Base-by-base conservation (phyloP, 495 filamentous ascomycete genomes). In the Thozetella sp. region DNA sequence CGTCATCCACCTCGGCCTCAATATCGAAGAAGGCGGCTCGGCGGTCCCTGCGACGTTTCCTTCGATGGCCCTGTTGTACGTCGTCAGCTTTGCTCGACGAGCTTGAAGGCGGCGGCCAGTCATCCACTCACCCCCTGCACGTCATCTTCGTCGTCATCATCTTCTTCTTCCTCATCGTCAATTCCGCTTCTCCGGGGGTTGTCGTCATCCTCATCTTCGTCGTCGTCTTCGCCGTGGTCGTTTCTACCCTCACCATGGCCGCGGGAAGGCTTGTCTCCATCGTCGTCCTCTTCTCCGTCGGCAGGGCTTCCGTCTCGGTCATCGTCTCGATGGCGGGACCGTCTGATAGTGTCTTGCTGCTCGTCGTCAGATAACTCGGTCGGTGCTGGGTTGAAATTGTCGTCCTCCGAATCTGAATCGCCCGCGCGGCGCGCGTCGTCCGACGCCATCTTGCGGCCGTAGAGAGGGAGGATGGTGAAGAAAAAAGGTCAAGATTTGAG, bases 1-100 rank as follows among this genome's bases (percentile, higher is more conserved):
- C 94, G 55, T 91, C 94, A 62, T 97, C 94, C 57, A 98, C 94
- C 75, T 96, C 95, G 67, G 94, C 94, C 79, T 97, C 95, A 61
- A 91, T 90, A 83, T 99, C 95, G 75, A 99, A 83, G 86, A 97
- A 97, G 53, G 86, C 83, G 61, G 90, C 88, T 55, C 90, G 83
- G 55, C 80, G 83, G 61, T 88, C 86, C 68, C 84, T 86, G 70
- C 83, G 81, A 50, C 93, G 90, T 71, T 97, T 97, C 60, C 86
- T 81, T 46, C 90, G 89, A 63, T 87, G 91, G 63, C 83, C 83
- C 90, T 95, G 62, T 25, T 50, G 26, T 67, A 43, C 66, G 25
- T 53, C 45, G 65, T 59, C 25, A 40, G 26, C 6, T 37, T 45
- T 43, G 61, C 48, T 53, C 56, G 3, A 48, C 57, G 58, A 60